Evolutionary conservation across 805 yeast species (phyloP).

Genomic region (Nakazawaea anatomiae): DNA sequence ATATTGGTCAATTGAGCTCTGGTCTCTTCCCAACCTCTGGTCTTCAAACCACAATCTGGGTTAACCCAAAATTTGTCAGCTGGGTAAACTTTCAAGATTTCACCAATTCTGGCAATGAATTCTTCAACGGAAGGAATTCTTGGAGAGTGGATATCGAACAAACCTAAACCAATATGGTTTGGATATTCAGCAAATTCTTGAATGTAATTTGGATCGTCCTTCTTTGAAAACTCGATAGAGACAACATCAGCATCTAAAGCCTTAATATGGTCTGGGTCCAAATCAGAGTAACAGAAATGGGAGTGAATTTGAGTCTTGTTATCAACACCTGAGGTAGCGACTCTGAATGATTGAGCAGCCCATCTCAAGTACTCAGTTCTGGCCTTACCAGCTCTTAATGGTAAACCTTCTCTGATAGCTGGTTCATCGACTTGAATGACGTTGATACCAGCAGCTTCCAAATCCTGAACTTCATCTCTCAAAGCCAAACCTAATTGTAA

Average conservation of each 20-base stretch:
- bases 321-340: constrained; percentile 96
- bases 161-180: constrained; percentile 99
- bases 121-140: constrained; percentile 98
- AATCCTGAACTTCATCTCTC: constrained; percentile 97
- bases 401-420: constrained; percentile 99
- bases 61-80: constrained; percentile 99
- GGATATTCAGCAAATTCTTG: constrained; percentile 98
- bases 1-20: constrained; percentile 92
- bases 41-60: constrained; percentile 99
- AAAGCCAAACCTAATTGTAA: constrained; percentile 95
- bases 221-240: constrained; percentile 98
- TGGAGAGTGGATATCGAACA: constrained; percentile 99
- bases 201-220: constrained; percentile 98
- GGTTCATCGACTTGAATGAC: constrained; percentile 99
- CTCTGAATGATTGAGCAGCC: constrained; percentile 99
- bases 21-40: constrained; percentile 99
- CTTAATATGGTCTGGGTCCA: constrained; percentile 99
- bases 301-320: constrained; percentile 98
- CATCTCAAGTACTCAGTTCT: constrained; percentile 94
- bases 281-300: constrained; percentile 99
- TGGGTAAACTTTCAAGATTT: constrained; percentile 95
- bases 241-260: constrained; percentile 99
- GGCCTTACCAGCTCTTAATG: constrained; percentile 96
- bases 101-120: constrained; percentile 88
- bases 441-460: constrained; percentile 96